These are phyloP conservation scores for Cyberlindnera lachancei DNA, from an alignment of 805 yeast species.

Conservation along the genomic window DNA sequence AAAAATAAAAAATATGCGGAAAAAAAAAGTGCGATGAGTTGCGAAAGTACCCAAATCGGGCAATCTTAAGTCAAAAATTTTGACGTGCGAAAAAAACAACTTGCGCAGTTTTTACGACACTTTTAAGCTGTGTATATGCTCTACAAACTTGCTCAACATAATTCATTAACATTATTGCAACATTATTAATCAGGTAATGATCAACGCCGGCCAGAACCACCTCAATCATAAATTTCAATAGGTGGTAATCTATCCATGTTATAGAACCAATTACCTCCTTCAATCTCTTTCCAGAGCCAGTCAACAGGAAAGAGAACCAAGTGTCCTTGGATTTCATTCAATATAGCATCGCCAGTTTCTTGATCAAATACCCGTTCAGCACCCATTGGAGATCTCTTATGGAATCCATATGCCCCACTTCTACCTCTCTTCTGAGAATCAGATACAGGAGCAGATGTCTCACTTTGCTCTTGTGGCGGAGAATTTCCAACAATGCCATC, in stretches of 20 bases:
- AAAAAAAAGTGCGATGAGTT: slow-evolving; percentile 9
- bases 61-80: background rate
- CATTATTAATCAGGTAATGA: too few relatives aligned
- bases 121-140: too few relatives aligned
- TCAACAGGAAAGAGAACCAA: slow-evolving; percentile 87
- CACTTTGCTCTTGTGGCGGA: background rate
- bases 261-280: slow-evolving; percentile 91
- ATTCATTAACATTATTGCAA: too few relatives aligned
- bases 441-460: background rate
- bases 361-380: slow-evolving; percentile 57
- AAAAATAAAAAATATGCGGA: too few relatives aligned
- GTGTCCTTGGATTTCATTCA: slow-evolving; percentile 75
- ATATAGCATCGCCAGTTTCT: slow-evolving; percentile 66
- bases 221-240: slow-evolving; percentile 53
- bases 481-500: slow-evolving; percentile 8
- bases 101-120: too few relatives aligned
- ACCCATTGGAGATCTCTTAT: slow-evolving; percentile 22
- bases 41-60: slow-evolving; percentile 2
- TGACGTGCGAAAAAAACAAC: too few relatives aligned
- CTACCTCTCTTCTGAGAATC: slow-evolving; percentile 24
- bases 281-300: slow-evolving; percentile 84
- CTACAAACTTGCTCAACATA: too few relatives aligned
- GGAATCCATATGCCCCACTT: slow-evolving; percentile 30
- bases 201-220: too few relatives aligned
- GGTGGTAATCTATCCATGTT: slow-evolving; percentile 93